Conservation (phyloP, 2,329 filamentous ascomycete species). For the Aspergillus fumigatiaffinis region DNA sequence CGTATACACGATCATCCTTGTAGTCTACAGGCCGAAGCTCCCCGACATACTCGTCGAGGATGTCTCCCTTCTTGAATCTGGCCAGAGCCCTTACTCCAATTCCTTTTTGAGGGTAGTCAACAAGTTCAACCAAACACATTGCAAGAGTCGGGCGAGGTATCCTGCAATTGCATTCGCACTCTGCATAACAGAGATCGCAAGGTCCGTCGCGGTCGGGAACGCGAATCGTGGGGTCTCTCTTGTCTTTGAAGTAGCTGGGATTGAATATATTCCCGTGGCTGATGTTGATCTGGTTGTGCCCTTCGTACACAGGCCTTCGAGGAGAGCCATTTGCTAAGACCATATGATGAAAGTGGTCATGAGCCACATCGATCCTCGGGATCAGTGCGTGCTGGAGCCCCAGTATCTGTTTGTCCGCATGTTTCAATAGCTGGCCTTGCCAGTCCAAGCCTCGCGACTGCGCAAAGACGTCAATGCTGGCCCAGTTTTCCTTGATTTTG, state of each 20-base stretch:
- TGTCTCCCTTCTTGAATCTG: conserved; percentile 19
- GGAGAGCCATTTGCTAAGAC: conserved; percentile 5
- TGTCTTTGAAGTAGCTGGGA: conserved; percentile 4
- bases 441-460: conserved; percentile 23
- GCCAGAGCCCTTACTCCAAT: conserved; percentile 29
- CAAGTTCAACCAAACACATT: conserved; percentile 27
- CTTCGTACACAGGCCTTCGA: conserved; percentile 5
- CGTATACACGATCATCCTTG: conserved; percentile 15
- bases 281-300: conserved; percentile 13
- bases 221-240: conserved; percentile 14
- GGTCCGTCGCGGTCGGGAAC: conserved; percentile 3
- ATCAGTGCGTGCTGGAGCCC: conserved; percentile 1
- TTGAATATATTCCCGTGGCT: conserved; percentile 6
- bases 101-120: conserved; percentile 25
- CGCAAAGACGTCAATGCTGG: conserved; percentile 25
- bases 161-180: conserved; percentile 18
- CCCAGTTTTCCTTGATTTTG: conserved; percentile 11
- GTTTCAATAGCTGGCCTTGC: conserved; percentile 12
- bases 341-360: conserved; percentile 12
- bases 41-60: conserved; percentile 25
- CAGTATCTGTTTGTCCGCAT: conserved; percentile 4
- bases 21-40: conserved; percentile 11
- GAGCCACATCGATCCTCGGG: conserved; percentile 2
- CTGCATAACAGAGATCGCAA: conserved; percentile 18
- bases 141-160: conserved; percentile 3